phyloP scores from a whole-genome alignment of 306 rosid species.

The Vigna mungo region DNA sequence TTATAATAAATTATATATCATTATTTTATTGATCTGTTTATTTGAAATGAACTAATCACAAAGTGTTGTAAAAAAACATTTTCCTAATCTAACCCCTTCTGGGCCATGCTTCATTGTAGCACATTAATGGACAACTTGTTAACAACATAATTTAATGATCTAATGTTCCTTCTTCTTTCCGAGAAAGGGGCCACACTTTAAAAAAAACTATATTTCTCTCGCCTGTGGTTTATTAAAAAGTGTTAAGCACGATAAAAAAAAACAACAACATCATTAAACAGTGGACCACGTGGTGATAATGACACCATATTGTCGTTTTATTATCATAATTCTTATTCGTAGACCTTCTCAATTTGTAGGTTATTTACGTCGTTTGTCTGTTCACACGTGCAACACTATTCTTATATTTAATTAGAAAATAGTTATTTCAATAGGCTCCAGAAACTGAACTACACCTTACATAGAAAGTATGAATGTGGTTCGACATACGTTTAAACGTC shows the following conservation, averaged over 20 bases:
- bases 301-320: conserved; percentile 50
- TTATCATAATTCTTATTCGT: conserved; percentile 30
- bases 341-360: conserved; percentile 39
- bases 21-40: no score
- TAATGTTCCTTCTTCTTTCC: conserved; percentile 50
- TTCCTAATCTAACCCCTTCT: background rate
- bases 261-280: conserved; percentile 39
- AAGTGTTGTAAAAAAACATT: no score
- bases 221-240: conserved; percentile 19
- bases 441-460: no score
- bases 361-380: conserved; percentile 28
- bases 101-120: conserved; percentile 35
- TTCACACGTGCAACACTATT: conserved; percentile 9
- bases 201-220: no score
- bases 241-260: background rate
- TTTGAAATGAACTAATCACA: no score
- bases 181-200: conserved; percentile 43
- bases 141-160: conserved; percentile 31
- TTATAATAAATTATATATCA: no score
- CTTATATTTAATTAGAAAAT: conserved; percentile 10
- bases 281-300: conserved; percentile 56
- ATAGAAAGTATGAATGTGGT: no score
- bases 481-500: no score
- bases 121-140: conserved; percentile 43
- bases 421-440: background rate